Evolutionary conservation across 306 rosid genomes (phyloP).

Genomic region (Cucumis hystrix): DNA sequence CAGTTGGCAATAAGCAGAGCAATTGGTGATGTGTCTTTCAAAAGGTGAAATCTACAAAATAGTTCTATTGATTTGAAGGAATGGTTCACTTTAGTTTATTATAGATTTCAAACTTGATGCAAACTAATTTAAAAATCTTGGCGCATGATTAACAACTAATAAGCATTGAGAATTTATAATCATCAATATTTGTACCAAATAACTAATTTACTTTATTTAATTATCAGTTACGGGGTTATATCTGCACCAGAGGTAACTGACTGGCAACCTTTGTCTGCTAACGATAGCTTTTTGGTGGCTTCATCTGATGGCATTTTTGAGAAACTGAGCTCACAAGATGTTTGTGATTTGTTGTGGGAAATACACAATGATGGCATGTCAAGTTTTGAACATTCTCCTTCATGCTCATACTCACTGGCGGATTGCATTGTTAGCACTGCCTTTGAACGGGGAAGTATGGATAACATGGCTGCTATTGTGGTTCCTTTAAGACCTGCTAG

Average conservation of each 20-base stretch:
- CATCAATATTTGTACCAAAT: background rate
- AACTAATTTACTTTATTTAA: background rate
- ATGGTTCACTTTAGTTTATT: background rate
- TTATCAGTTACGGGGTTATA: conserved; percentile 55
- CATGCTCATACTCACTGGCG: conserved; percentile 65
- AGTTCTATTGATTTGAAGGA: background rate
- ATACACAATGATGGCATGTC: conserved; percentile 21
- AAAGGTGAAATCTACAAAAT: conserved; percentile 44
- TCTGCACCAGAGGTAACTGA: conserved; percentile 91
- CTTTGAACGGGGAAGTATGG: conserved; percentile 68
- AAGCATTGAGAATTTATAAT: background rate
- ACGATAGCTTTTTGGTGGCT: conserved; percentile 90
- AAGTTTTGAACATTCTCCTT: conserved; percentile 36
- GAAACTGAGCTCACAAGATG: conserved; percentile 73
- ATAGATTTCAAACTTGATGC: background rate
- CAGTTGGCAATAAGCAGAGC: conserved; percentile 84
- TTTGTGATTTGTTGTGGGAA: conserved; percentile 90
- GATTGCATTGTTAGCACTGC: conserved; percentile 66
- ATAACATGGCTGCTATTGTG: conserved; percentile 77
- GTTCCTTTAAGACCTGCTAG: conserved; percentile 54
- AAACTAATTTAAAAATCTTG: background rate
- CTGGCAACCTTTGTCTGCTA: conserved; percentile 66
- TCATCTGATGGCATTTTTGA: conserved; percentile 94
- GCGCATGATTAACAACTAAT: background rate
- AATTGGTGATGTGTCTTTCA: conserved; percentile 69